These are phyloP conservation scores for Lodderomyces elongisporus DNA, from an alignment of 1,139 yeast species.

Conservation along the genomic window DNA sequence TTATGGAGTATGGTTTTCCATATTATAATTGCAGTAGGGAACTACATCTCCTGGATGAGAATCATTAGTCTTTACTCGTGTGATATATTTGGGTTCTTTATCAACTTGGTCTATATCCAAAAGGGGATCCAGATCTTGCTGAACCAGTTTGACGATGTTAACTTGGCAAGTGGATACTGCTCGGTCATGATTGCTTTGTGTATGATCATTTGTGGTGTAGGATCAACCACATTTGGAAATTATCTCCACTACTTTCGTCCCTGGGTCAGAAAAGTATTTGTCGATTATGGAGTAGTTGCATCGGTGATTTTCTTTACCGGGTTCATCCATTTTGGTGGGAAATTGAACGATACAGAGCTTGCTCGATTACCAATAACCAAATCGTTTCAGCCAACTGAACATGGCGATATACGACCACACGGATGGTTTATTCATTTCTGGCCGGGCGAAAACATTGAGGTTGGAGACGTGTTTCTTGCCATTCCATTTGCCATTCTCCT, in stretches of 20 bases:
- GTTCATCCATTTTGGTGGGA: slow-evolving; percentile 84
- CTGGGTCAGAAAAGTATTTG: slow-evolving; percentile 59
- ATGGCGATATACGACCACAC: slow-evolving; percentile 33
- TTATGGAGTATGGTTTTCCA: slow-evolving; percentile 89
- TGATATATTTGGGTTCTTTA: slow-evolving; percentile 90
- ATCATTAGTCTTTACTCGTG: slow-evolving; percentile 82
- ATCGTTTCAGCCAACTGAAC: slow-evolving; percentile 68
- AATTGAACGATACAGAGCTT: slow-evolving; percentile 46
- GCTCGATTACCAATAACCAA: slow-evolving; percentile 64
- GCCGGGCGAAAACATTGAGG: slow-evolving; percentile 54
- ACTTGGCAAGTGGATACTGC: slow-evolving; percentile 61
- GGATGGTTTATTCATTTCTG: slow-evolving; percentile 81
- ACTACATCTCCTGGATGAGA: slow-evolving; percentile 63
- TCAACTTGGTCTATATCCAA: slow-evolving; percentile 82
- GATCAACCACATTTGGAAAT: slow-evolving; percentile 55
- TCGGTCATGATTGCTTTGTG: slow-evolving; percentile 68
- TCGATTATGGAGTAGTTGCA: slow-evolving; percentile 82
- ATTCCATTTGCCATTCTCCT: slow-evolving; percentile 85
- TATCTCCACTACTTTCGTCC: slow-evolving; percentile 58
- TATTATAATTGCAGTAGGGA: slow-evolving; percentile 62
- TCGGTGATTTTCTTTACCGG: slow-evolving; percentile 88
- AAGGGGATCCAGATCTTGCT: slow-evolving; percentile 82
- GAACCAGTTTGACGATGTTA: slow-evolving; percentile 54
- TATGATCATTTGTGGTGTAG: slow-evolving; percentile 71
- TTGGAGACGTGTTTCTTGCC: slow-evolving; percentile 78